Evolutionary conservation across 495 filamentous ascomycete species (phyloP), one percentile per base, ranked within the genome.

Genomic region (Friedmanniomyces endolithicus): DNA sequence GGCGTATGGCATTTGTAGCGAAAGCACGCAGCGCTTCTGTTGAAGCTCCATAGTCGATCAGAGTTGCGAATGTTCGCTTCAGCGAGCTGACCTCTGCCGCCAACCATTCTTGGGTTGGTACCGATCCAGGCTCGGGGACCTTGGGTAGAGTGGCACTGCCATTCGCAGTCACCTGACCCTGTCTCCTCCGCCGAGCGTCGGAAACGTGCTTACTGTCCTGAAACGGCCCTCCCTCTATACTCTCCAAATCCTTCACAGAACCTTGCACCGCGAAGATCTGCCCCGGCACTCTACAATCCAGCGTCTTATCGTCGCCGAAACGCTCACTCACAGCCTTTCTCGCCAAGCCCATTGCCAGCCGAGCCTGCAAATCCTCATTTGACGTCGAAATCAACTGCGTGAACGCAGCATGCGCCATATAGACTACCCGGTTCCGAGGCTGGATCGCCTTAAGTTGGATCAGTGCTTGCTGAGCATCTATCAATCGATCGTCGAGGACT

Each of bases 351-450:
- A 62, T 39, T 6, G 59, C 59, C 8, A 62, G 51, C 17, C 55
- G 2, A 14, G 54, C 44, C 19, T 57, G 55, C 20, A 62, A n/a
- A 40, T 62, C 59, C 8, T 55, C 59, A 22, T 62, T 62, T 9
- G 44, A 35, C 11, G 29, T 46, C 4, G 59, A 62, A 0, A 62
- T 20, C 50, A 62, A 12, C 35, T 62, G 55, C 24, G 59, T 62
- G 17, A 62, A 35, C 2, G 59, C 59, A 17, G 59, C 59, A 33
- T 62, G 59, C 6, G 59, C 59, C 59, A 62, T 58, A 44, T 58
- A 62, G 8, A 62, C 19, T 16, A 52, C 45, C 14, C 59, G 54
- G 25, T 57, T 54, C 55, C 41, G 29, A 11, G 59, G 59, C 29
- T 58, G 55, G 8, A 58, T 2, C 3, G 50, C 59, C 39, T 62